A percentile compares a stretch with the other conserved stretches of the same genome.
Conservation (phyloP, 192 early-diverging fungal species). For the Rhizophagus prolifer region DNA sequence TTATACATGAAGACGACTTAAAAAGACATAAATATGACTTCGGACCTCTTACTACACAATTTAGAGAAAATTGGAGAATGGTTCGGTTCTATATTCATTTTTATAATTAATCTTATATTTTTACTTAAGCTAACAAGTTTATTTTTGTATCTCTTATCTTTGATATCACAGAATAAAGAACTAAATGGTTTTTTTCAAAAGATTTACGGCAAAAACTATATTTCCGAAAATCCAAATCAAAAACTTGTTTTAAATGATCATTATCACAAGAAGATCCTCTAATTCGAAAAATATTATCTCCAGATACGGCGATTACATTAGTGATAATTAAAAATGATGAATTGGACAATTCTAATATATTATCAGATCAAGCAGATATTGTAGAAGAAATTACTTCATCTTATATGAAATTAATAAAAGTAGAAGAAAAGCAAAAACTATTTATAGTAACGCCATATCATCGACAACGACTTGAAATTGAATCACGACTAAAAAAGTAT, state of each 20-base stretch:
- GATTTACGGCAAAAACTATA: slow-evolving; percentile 45
- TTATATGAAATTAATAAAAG: slow-evolving; percentile 32
- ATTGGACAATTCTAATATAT: background rate
- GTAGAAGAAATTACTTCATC: slow-evolving; percentile 37
- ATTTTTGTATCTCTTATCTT: background rate
- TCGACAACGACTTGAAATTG: slow-evolving; percentile 31
- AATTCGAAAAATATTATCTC: slow-evolving; percentile 38
- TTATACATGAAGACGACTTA: slow-evolving; percentile 25
- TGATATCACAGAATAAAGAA: slow-evolving; percentile 42
- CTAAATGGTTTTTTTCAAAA: slow-evolving; percentile 47
- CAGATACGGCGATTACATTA: slow-evolving; percentile 34
- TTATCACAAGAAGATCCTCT: slow-evolving; percentile 19
- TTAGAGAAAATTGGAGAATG: slow-evolving; percentile 57
- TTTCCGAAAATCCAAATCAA: slow-evolving; percentile 25
- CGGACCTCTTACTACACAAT: slow-evolving; percentile 48
- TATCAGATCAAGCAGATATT: slow-evolving; percentile 32
- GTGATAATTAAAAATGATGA: slow-evolving; percentile 34
- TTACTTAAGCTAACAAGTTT: background rate
- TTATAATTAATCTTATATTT: no score
- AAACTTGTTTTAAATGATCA: slow-evolving; percentile 1
- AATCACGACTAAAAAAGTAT: no score
- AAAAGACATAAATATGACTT: slow-evolving; percentile 38
- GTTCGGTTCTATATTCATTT: slow-evolving; percentile 26
- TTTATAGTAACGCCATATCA: slow-evolving; percentile 52
- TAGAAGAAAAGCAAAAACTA: slow-evolving; percentile 21